phyloP scores from a whole-genome alignment of 2,329 filamentous ascomycete genomes.

The Aspergillus felis region DNA sequence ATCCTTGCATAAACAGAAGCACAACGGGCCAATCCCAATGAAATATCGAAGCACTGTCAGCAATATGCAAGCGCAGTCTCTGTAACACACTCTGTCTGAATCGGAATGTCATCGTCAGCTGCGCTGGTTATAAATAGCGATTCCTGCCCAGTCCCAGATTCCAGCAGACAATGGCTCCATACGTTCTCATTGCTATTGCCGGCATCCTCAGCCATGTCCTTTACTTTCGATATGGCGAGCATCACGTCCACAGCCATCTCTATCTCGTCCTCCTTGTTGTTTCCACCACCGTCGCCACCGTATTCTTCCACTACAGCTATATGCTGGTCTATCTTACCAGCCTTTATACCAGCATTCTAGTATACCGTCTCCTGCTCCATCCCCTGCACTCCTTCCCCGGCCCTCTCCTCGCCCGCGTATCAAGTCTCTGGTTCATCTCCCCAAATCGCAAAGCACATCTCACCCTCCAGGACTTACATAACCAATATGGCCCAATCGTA shows the following conservation, averaged over 20 bases:
- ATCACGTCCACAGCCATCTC: constrained; percentile 12
- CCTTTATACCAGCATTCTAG: constrained; percentile 5
- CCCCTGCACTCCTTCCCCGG: constrained; percentile 14
- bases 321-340: constrained; percentile 2
- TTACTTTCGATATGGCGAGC: constrained; percentile 18
- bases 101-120: not conserved
- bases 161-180: not conserved
- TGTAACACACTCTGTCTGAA: not conserved
- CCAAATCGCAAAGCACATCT: not conserved
- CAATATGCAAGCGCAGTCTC: not conserved
- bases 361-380: constrained; percentile 9
- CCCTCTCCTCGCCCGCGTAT: constrained; percentile 30
- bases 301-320: not conserved
- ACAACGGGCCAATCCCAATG: not conserved
- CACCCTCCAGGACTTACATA: constrained; percentile 26
- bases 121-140: not conserved
- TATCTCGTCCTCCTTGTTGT: constrained; percentile 7
- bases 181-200: not conserved
- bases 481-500: constrained; percentile 34
- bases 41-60: not conserved
- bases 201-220: constrained; percentile 10
- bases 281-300: not conserved
- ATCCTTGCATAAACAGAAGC: not conserved
- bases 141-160: not conserved
- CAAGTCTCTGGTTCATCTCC: constrained; percentile 20